Conservation (phyloP, 306 rosid species). For the Amphicarpaea edgeworthii region DNA sequence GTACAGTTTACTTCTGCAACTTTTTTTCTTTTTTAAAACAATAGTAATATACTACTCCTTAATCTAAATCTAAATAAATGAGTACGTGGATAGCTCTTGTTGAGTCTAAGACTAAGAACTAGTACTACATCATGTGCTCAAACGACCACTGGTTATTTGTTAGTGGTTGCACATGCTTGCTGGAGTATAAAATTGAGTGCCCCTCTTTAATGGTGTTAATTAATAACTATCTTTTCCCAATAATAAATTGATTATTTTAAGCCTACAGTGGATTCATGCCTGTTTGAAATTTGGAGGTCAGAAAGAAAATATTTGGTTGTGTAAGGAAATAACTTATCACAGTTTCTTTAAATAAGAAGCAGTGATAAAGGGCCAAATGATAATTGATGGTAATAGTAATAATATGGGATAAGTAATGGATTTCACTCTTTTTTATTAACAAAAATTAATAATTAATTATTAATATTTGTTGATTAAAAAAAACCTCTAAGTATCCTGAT, state of each 20-base stretch:
- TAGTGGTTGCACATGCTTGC: constrained; percentile 45
- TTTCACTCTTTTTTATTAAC: too few relatives aligned
- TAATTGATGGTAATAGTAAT: too few relatives aligned
- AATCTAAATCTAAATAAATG: constrained; percentile 4
- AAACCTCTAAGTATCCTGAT: too few relatives aligned
- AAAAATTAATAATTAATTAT: too few relatives aligned
- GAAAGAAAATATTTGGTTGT: too few relatives aligned
- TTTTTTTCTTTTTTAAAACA: background rate
- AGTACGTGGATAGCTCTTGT: background rate
- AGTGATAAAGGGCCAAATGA: too few relatives aligned
- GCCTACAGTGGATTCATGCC: constrained; percentile 41
- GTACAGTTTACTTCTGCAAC: constrained; percentile 20
- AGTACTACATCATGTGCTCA: constrained; percentile 44
- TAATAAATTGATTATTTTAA: constrained; percentile 40
- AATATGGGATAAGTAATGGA: too few relatives aligned
- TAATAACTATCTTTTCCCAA: constrained; percentile 37
- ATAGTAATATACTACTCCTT: background rate
- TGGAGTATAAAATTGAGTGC: constrained; percentile 41
- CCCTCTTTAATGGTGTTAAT: constrained; percentile 29
- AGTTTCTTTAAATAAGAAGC: too few relatives aligned
- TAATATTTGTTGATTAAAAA: too few relatives aligned
- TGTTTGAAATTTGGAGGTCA: constrained; percentile 9
- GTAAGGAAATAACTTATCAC: too few relatives aligned
- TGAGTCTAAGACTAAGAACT: too few relatives aligned
- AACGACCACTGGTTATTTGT: constrained; percentile 16